These are phyloP conservation scores for Neurospora sp. DNA, from an alignment of 495 filamentous ascomycete genomes.

Conservation along the genomic window DNA sequence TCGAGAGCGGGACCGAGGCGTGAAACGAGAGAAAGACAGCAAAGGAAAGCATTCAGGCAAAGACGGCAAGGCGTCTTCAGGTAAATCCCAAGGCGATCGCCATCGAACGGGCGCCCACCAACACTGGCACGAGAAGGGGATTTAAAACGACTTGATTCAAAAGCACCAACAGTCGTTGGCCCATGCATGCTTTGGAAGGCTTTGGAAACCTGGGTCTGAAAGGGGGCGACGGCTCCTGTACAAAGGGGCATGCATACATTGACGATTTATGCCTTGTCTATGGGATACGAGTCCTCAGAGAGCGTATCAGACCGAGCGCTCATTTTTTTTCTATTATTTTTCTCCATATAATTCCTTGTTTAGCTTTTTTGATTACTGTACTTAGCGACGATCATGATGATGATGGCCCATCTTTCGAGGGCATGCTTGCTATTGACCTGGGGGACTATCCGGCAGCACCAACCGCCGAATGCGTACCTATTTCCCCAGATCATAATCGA, in stretches of 20 bases:
- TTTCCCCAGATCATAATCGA: neutral
- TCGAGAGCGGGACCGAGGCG: slow-evolving; percentile 22
- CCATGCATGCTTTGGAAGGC: neutral
- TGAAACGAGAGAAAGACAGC: slow-evolving; percentile 23
- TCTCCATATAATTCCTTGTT: neutral
- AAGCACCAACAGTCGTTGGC: neutral
- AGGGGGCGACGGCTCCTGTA: neutral
- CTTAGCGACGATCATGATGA: neutral
- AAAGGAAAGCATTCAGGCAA: slow-evolving; percentile 2
- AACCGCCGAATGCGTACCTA: neutral
- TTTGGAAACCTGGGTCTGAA: neutral
- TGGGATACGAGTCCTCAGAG: neutral
- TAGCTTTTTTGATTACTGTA: neutral
- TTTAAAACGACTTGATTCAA: neutral
- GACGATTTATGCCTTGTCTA: neutral
- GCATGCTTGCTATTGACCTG: neutral
- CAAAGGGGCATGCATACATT: neutral
- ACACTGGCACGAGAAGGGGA: neutral
- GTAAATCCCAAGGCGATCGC: neutral
- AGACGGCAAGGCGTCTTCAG: neutral
- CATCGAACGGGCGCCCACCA: neutral
- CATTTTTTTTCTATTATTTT: neutral
- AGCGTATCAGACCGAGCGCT: neutral
- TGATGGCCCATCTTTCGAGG: neutral
- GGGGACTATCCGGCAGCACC: neutral